These are phyloP conservation scores for Globisporangium okanoganense DNA, from an alignment of 352 stramenopile species.

Conservation along the genomic window DNA sequence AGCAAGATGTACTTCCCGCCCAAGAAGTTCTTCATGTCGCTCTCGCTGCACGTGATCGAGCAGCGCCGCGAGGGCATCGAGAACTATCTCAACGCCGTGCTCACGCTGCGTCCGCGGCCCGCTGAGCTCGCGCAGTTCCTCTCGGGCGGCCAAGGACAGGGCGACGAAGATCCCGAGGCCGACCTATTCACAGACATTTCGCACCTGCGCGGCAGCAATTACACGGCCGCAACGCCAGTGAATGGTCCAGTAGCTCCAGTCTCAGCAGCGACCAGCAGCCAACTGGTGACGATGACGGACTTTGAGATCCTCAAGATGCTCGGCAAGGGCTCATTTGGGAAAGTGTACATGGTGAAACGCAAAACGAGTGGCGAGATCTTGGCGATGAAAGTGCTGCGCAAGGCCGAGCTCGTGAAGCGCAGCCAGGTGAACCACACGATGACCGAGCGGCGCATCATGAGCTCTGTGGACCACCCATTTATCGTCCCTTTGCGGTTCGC, in stretches of 20 bases:
- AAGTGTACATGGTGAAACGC: slow-evolving; percentile 96
- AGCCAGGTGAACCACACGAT: slow-evolving; percentile 88
- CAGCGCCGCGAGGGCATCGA: slow-evolving; percentile 79
- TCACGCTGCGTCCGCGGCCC: slow-evolving; percentile 64
- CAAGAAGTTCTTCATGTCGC: slow-evolving; percentile 85
- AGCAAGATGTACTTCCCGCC: slow-evolving; percentile 82
- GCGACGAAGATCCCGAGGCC: slow-evolving; percentile 58
- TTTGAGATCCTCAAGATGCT: slow-evolving; percentile 99
- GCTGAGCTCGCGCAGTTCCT: slow-evolving; percentile 71
- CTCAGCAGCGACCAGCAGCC: background rate
- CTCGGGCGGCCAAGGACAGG: slow-evolving; percentile 29
- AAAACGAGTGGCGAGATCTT: slow-evolving; percentile 63
- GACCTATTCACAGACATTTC: slow-evolving; percentile 40
- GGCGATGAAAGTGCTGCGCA: slow-evolving; percentile 89
- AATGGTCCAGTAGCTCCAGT: background rate
- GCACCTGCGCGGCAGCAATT: slow-evolving; percentile 15
- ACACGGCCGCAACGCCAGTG: background rate
- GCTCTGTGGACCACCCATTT: slow-evolving; percentile 94
- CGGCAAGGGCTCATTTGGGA: slow-evolving; percentile 96
- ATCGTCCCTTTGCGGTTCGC: slow-evolving; percentile 94
- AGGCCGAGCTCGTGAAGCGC: slow-evolving; percentile 85
- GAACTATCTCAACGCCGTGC: slow-evolving; percentile 78
- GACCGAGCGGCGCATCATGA: slow-evolving; percentile 87
- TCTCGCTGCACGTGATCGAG: slow-evolving; percentile 86
- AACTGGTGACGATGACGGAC: slow-evolving; percentile 67